Conservation (phyloP, 495 filamentous ascomycete species). For the Sordaria brevicollis region DNA sequence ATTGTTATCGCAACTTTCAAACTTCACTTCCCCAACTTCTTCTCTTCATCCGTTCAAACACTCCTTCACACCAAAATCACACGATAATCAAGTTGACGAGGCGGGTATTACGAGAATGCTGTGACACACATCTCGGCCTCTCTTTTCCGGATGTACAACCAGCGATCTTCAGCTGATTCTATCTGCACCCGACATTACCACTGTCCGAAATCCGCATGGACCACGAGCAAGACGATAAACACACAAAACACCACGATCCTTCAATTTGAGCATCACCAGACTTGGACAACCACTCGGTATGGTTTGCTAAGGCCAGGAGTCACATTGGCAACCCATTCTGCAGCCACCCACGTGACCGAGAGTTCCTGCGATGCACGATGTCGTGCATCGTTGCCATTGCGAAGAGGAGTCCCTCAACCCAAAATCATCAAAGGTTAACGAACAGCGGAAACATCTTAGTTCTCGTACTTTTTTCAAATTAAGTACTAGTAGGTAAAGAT, state of each 20-base stretch:
- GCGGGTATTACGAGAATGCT: background rate
- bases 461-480: background rate
- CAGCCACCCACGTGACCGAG: conserved; percentile 25
- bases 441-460: background rate
- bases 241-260: background rate
- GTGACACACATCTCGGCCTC: background rate
- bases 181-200: background rate
- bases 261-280: background rate
- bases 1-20: too few relatives aligned
- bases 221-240: background rate
- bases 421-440: background rate
- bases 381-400: conserved; percentile 23
- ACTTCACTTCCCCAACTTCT: background rate
- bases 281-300: background rate
- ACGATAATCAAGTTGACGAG: background rate
- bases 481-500: background rate
- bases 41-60: background rate
- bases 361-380: conserved; percentile 27
- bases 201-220: background rate
- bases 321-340: conserved; percentile 12
- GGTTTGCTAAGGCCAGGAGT: background rate
- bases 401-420: background rate
- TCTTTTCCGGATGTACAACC: background rate
- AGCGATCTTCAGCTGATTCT: background rate
- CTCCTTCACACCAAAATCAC: background rate